Percentiles rank a stretch among this genome's conserved stretches.
phyloP scores from a whole-genome alignment of 257 asterid genomes.

The Jacaranda copaia region DNA sequence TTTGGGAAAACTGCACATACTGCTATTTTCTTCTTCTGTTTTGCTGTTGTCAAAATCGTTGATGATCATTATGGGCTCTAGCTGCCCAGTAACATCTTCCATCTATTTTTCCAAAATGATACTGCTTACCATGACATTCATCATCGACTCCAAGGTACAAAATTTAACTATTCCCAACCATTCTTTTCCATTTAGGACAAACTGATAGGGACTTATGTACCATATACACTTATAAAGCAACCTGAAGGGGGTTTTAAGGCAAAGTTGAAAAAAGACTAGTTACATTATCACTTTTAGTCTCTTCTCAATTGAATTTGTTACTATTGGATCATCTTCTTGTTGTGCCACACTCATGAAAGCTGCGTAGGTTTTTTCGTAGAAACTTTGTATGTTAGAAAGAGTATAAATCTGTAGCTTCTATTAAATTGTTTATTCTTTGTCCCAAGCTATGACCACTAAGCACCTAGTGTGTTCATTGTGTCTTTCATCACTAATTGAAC shows the following conservation, averaged over 20 bases:
- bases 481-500: constrained; percentile 40
- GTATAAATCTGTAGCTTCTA: constrained; percentile 35
- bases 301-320: neutral
- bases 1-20: constrained; percentile 89
- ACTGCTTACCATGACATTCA: constrained; percentile 90
- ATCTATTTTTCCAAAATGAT: constrained; percentile 72
- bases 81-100: constrained; percentile 89
- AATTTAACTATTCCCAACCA: constrained; percentile 88
- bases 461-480: constrained; percentile 16
- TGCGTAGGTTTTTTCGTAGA: constrained; percentile 28
- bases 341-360: no score
- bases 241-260: constrained; percentile 91
- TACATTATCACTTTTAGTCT: constrained; percentile 24
- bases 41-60: constrained; percentile 79
- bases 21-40: constrained; percentile 84
- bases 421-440: constrained; percentile 37
- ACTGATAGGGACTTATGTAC: constrained; percentile 75
- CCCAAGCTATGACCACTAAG: constrained; percentile 32
- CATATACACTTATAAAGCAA: constrained; percentile 68
- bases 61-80: constrained; percentile 95
- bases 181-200: constrained; percentile 92
- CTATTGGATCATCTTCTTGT: no score
- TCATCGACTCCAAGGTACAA: constrained; percentile 87
- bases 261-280: constrained; percentile 62
- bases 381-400: constrained; percentile 39